phyloP scores from a whole-genome alignment of 306 rosid genomes.

The Inga laurina region DNA sequence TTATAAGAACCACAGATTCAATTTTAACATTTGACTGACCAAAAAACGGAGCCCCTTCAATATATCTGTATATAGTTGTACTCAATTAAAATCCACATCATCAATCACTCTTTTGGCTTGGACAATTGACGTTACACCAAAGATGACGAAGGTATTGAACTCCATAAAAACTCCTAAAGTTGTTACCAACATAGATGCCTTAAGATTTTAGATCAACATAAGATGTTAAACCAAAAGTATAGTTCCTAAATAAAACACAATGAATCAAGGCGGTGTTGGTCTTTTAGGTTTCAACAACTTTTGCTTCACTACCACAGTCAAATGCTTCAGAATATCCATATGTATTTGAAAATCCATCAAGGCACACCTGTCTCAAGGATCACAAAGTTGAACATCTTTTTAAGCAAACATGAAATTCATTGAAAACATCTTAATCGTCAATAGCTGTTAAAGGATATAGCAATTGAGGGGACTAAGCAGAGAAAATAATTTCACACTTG shows the following conservation, averaged over 20 bases:
- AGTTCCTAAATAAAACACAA: background rate
- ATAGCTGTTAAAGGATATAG: too few relatives aligned
- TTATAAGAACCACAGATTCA: too few relatives aligned
- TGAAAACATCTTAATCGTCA: too few relatives aligned
- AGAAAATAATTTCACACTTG: too few relatives aligned
- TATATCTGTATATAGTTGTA: background rate
- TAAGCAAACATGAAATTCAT: too few relatives aligned
- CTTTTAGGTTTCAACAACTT: background rate
- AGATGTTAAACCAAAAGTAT: too few relatives aligned
- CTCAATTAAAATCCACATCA: conserved; percentile 1
- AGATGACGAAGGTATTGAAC: too few relatives aligned
- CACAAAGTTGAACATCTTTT: background rate
- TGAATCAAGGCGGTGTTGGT: background rate
- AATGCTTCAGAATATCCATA: background rate
- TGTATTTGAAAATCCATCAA: background rate
- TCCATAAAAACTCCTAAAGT: background rate
- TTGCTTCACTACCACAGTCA: background rate
- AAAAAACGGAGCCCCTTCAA: background rate
- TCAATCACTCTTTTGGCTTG: background rate
- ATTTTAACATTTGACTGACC: too few relatives aligned
- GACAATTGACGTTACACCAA: too few relatives aligned
- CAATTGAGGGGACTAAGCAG: too few relatives aligned
- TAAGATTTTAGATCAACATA: too few relatives aligned
- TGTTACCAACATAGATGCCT: background rate
- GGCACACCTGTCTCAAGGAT: too few relatives aligned